A percentile compares a stretch with the other conserved stretches of the same genome.
Evolutionary conservation across 2,329 filamentous ascomycete species (phyloP).

Genomic region (Rhinocladiella similis): DNA sequence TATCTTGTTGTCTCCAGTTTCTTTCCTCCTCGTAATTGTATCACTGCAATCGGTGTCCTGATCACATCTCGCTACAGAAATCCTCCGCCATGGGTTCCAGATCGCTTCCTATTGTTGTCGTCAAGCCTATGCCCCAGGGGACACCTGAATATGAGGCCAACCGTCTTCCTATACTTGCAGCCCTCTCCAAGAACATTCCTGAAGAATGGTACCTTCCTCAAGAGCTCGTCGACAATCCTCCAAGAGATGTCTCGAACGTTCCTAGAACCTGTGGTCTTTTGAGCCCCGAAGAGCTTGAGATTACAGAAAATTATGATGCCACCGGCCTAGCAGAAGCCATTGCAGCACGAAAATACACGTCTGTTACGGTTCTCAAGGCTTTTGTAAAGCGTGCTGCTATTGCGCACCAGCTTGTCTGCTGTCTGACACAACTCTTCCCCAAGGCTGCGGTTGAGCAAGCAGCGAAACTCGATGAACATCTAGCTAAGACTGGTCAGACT

Average conservation of each 20-base stretch:
- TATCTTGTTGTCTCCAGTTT: no score
- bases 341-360: constrained; percentile 13
- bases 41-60: no score
- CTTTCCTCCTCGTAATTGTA: no score
- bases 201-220: constrained; percentile 43
- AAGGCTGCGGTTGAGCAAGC: constrained; percentile 50
- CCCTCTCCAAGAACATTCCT: constrained; percentile 37
- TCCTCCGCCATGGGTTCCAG: constrained; percentile 4
- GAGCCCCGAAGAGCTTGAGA: constrained; percentile 43
- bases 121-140: constrained; percentile 11
- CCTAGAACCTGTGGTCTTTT: constrained; percentile 51
- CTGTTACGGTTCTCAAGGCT: constrained; percentile 38
- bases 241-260: constrained; percentile 45
- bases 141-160: constrained; percentile 18
- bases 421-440: constrained; percentile 55
- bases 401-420: constrained; percentile 40
- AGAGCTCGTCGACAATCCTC: constrained; percentile 23
- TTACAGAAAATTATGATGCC: constrained; percentile 51
- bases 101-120: constrained; percentile 10
- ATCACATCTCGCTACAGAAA: no score
- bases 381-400: constrained; percentile 44
- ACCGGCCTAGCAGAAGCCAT: constrained; percentile 39
- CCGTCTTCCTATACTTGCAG: constrained; percentile 7
- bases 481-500: constrained; percentile 39
- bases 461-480: constrained; percentile 47